Conservation (phyloP, 2,329 filamentous ascomycete genomes). For the Fonsecaea pugnacius region DNA sequence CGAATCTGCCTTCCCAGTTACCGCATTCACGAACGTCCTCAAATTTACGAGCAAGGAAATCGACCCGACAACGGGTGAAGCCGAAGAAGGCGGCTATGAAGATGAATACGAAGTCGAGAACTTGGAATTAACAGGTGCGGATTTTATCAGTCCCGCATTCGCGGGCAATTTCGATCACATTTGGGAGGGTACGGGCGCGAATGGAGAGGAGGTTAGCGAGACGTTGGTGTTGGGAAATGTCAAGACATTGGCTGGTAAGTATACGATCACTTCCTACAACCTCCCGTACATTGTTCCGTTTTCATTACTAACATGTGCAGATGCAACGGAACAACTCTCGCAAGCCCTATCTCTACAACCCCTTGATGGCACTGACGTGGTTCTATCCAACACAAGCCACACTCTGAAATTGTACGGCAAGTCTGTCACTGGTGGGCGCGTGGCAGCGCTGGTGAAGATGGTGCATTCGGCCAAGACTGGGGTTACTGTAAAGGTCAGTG, state of each 20-base stretch:
- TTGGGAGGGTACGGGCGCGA: constrained; percentile 90
- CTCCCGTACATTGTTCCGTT: neutral
- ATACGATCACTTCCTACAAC: constrained; percentile 8
- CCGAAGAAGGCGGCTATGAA: constrained; percentile 90
- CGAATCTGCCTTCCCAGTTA: constrained; percentile 73
- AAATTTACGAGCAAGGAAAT: constrained; percentile 99
- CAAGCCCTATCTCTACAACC: constrained; percentile 88
- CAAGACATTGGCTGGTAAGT: constrained; percentile 89
- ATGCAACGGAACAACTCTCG: constrained; percentile 89
- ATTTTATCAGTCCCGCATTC: constrained; percentile 92
- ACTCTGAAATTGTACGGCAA: constrained; percentile 95
- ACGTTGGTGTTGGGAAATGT: constrained; percentile 79
- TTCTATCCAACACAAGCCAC: constrained; percentile 85
- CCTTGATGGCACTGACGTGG: constrained; percentile 90
- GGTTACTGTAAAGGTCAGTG: constrained; percentile 93
- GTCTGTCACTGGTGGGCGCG: constrained; percentile 85
- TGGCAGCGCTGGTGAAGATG: constrained; percentile 88
- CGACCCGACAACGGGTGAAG: constrained; percentile 88
- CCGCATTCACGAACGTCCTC: constrained; percentile 86
- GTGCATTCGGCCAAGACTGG: constrained; percentile 90
- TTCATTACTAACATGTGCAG: constrained; percentile 51
- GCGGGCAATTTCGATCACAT: constrained; percentile 93
- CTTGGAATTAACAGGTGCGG: constrained; percentile 84
- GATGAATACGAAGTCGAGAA: constrained; percentile 98
- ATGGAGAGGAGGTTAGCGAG: constrained; percentile 87